Percentiles rank a stretch among this genome's conserved stretches.
phyloP scores from a whole-genome alignment of 805 yeast species.

The Teunomyces barrocoloradensis region DNA sequence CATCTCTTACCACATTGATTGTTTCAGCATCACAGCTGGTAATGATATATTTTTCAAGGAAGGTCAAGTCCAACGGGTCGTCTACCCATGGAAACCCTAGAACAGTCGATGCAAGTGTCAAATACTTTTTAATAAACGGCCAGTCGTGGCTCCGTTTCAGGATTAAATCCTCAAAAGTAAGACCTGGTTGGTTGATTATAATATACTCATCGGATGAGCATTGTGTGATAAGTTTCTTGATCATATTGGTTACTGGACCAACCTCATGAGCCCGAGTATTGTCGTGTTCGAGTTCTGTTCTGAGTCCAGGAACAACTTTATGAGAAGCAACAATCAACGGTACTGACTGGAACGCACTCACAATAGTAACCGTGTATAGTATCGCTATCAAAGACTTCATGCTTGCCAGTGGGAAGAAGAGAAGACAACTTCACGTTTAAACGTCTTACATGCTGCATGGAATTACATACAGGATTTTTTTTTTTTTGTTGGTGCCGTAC shows the following conservation, averaged over 20 bases:
- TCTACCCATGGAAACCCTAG: conserved; percentile 55
- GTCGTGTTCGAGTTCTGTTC: conserved; percentile 18
- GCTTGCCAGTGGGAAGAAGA: too few species aligned
- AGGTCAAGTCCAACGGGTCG: conserved; percentile 40
- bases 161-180: conserved; percentile 27
- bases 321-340: conserved; percentile 43
- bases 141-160: conserved; percentile 36
- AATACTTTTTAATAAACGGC: conserved; percentile 48
- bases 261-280: conserved; percentile 18
- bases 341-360: conserved; percentile 8
- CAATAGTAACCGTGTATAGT: background rate
- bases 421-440: background rate
- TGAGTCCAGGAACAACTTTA: conserved; percentile 32
- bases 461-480: background rate
- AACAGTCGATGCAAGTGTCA: conserved; percentile 58
- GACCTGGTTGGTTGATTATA: conserved; percentile 40
- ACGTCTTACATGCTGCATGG: background rate
- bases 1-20: conserved; percentile 33
- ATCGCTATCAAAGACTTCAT: background rate
- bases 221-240: conserved; percentile 34
- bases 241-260: conserved; percentile 29
- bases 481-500: background rate
- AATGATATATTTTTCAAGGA: conserved; percentile 40
- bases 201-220: conserved; percentile 40
- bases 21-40: conserved; percentile 53